Conservation (phyloP, 2,329 filamentous ascomycete species). For the Didymella sp. region DNA sequence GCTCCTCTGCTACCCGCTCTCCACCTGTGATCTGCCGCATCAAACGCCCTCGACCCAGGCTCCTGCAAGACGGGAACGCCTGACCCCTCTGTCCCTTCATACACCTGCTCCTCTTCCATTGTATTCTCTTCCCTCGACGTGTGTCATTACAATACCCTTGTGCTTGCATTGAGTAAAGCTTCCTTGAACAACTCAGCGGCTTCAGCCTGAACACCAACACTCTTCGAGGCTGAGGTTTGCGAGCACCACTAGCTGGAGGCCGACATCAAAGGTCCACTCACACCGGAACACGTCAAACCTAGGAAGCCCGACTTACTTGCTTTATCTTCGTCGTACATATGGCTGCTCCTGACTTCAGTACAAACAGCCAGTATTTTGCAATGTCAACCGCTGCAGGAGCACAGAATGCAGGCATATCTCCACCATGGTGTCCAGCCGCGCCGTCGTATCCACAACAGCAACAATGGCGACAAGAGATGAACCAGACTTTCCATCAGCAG, state of each 20-base stretch:
- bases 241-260: neutral
- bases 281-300: conserved; percentile 5
- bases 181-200: neutral
- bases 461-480: conserved; percentile 20
- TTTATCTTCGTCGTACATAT: conserved; percentile 21
- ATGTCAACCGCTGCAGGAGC: conserved; percentile 26
- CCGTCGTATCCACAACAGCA: conserved; percentile 26
- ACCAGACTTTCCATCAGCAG: conserved; percentile 18
- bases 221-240: neutral
- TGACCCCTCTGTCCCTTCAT: neutral
- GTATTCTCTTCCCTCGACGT: neutral
- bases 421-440: conserved; percentile 27
- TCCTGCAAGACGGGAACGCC: conserved; percentile 12
- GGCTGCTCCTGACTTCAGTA: conserved; percentile 38
- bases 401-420: conserved; percentile 30
- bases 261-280: conserved; percentile 6
- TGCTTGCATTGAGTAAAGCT: neutral
- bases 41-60: conserved; percentile 21
- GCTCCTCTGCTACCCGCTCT: conserved; percentile 20
- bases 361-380: conserved; percentile 23
- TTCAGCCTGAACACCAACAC: neutral
- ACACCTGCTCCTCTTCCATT: neutral
- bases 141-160: neutral
- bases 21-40: conserved; percentile 27
- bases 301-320: neutral